A percentile compares a stretch with the other conserved stretches of the same genome.
phyloP scores from a whole-genome alignment of 2,329 filamentous ascomycete species.

The Coniosporium tulheliwenetii region DNA sequence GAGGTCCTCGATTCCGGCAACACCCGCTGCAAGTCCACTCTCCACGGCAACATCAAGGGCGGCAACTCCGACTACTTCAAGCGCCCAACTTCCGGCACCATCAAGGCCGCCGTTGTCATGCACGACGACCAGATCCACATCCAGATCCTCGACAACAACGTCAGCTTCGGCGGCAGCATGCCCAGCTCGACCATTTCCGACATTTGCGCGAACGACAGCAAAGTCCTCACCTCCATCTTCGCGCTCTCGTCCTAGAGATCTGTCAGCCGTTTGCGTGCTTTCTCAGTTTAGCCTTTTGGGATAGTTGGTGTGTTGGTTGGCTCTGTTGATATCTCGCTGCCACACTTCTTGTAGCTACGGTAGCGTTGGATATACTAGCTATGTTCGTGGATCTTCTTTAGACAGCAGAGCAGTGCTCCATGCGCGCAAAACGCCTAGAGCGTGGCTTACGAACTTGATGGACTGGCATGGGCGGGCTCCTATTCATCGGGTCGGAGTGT shows the following conservation, averaged over 20 bases:
- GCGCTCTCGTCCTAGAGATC: constrained; percentile 2
- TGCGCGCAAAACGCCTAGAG: too few species aligned
- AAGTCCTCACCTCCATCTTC: constrained; percentile 20
- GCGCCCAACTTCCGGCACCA: constrained; percentile 41
- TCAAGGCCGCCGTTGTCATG: constrained; percentile 52
- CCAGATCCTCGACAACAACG: constrained; percentile 28
- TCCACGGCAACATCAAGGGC: constrained; percentile 47
- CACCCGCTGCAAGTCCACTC: constrained; percentile 51
- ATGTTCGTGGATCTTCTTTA: too few species aligned
- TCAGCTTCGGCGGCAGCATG: constrained; percentile 20
- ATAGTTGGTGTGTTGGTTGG: too few species aligned
- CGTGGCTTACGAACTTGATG: too few species aligned
- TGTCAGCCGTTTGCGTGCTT: too few species aligned
- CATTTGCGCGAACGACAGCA: constrained; percentile 16
- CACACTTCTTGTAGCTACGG: too few species aligned
- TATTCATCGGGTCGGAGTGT: too few species aligned
- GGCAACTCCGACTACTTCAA: constrained; percentile 59
- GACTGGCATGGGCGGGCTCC: too few species aligned
- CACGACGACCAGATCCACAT: constrained; percentile 39
- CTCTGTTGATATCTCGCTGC: too few species aligned
- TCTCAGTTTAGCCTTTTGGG: too few species aligned
- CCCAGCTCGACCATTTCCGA: constrained; percentile 16
- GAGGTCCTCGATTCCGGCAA: constrained; percentile 54
- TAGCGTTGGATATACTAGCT: too few species aligned
- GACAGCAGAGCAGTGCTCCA: too few species aligned